Evolutionary conservation across 1,139 yeast species (phyloP), one percentile per base, ranked within the genome.

Genomic region (Sugiyamaella castrensis): DNA sequence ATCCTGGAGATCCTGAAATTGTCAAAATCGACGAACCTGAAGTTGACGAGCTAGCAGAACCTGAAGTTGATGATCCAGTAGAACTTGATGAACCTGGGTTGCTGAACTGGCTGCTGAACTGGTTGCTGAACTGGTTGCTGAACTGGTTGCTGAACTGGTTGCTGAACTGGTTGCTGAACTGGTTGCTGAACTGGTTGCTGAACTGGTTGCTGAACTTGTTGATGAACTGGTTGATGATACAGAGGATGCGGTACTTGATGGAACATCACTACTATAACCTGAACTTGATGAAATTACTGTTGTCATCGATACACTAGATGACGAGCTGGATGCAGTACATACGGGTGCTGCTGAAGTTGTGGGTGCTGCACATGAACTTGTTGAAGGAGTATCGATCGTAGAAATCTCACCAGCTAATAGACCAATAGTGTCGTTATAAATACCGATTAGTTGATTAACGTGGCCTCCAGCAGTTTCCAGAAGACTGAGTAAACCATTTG

Each of bases 191-290:
- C 5, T 19, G 24, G 24, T 3, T 19, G 37, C 29, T 24, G 37
- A 15, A 8, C 31, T 26, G 27, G 31, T 15, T 15, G 33, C 13
- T 10, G 44, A 41, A 11, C 38, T n/a, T 12, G 44, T 37, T 33
- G 13, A 11, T 4, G 44, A 41, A 33, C 26, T 10, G 9, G 43
- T 19, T n/a, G 36, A 36, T 8, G 11, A 36, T 24, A 16, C 12
- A 10, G 46, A 39, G n/a, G 40, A 28, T 16, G 43, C 35, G 29
- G 46, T 42, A 42, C 46, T 19, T 19, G 24, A 29, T 10, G 37
- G 24, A 26, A 37, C 37, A 33, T 37, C 44, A 24, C n/a, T 2
- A 33, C 15, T 9, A 41, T 37, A 40, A 9, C 31, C 13, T 8
- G 44, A 15, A 19, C 32, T 33, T 4, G 37, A 31, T 7, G 44